phyloP scores from a whole-genome alignment of 23 red algal genomes.

The Chondrus crispus region DNA sequence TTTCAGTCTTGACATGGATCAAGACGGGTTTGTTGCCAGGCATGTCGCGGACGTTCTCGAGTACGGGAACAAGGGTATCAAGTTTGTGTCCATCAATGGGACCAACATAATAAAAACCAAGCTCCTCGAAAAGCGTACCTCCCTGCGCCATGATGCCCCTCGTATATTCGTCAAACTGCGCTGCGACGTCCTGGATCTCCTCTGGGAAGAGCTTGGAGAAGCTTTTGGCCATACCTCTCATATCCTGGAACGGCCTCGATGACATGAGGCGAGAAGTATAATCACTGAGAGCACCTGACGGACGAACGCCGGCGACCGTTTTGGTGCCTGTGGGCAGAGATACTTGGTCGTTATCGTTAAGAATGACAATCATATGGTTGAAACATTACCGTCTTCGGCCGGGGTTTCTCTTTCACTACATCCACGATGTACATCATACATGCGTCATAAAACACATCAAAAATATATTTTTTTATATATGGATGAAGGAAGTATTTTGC shows the following conservation, averaged over 20 bases:
- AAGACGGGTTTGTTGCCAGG: slow-evolving; percentile 95
- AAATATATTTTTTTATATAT: too few species aligned
- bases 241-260: slow-evolving; percentile 77
- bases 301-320: slow-evolving; percentile 78
- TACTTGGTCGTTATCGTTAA: slow-evolving; percentile 98
- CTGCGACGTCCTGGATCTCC: slow-evolving; percentile 80
- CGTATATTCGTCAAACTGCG: slow-evolving; percentile 90
- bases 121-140: slow-evolving; percentile 95
- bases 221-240: slow-evolving; percentile 81
- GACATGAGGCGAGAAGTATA: slow-evolving; percentile 84
- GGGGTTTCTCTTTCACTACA: too few species aligned
- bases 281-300: slow-evolving; percentile 85
- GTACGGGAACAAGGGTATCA: slow-evolving; percentile 71
- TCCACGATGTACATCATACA: too few species aligned
- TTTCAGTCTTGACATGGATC: slow-evolving; percentile 93
- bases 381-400: too few species aligned
- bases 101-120: slow-evolving; percentile 98
- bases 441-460: too few species aligned
- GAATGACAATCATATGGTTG: slow-evolving; percentile 92
- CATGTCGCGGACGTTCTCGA: slow-evolving; percentile 94
- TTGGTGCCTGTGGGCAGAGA: slow-evolving; percentile 95
- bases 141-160: slow-evolving; percentile 74
- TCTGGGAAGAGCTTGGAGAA: slow-evolving; percentile 87
- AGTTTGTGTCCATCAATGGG: slow-evolving; percentile 95
- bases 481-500: too few species aligned